A percentile compares a stretch with the other conserved stretches of the same genome.
phyloP scores from a whole-genome alignment of 257 asterid species.

The Nemophila menziesii region DNA sequence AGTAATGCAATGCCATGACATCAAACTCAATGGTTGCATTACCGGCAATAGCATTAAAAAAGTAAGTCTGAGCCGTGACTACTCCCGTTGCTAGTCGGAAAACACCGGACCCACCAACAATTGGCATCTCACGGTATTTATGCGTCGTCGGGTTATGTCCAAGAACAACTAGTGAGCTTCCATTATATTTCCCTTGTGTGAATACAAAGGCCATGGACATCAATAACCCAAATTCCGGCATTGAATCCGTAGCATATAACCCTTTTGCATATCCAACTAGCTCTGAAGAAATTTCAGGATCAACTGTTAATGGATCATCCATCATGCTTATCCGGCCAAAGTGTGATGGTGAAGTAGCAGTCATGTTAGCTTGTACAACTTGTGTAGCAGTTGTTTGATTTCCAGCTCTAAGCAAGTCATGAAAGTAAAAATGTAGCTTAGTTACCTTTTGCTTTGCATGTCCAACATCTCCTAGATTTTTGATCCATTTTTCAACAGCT shows the following conservation, averaged over 20 bases:
- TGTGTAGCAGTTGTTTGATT: conserved; percentile 9
- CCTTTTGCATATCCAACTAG: conserved; percentile 11
- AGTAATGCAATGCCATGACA: conserved; percentile 11
- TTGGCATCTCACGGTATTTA: conserved; percentile 11
- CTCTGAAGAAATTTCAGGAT: conserved; percentile 7
- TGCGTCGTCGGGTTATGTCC: conserved; percentile 9
- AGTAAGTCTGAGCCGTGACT: conserved; percentile 6
- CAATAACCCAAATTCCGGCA: conserved; percentile 3
- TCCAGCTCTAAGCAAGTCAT: conserved; percentile 4
- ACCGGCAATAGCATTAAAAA: not conserved
- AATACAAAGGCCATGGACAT: conserved; percentile 12
- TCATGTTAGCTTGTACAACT: conserved; percentile 2
- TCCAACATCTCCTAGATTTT: not conserved
- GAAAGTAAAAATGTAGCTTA: conserved; percentile 10
- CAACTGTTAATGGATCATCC: conserved; percentile 8
- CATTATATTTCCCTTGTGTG: conserved; percentile 12
- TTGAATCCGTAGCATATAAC: conserved; percentile 9
- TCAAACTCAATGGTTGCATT: conserved; percentile 10
- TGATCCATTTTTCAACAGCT: not conserved
- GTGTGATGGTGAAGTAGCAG: not conserved
- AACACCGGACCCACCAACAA: conserved; percentile 12
- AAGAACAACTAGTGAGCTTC: conserved; percentile 3
- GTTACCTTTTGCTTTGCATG: conserved; percentile 6
- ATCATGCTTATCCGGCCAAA: conserved; percentile 8
- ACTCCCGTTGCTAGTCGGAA: conserved; percentile 14